These are phyloP conservation scores for Eudorina sp. DNA, from an alignment of 139 green algal genomes.

Conservation along the genomic window DNA sequence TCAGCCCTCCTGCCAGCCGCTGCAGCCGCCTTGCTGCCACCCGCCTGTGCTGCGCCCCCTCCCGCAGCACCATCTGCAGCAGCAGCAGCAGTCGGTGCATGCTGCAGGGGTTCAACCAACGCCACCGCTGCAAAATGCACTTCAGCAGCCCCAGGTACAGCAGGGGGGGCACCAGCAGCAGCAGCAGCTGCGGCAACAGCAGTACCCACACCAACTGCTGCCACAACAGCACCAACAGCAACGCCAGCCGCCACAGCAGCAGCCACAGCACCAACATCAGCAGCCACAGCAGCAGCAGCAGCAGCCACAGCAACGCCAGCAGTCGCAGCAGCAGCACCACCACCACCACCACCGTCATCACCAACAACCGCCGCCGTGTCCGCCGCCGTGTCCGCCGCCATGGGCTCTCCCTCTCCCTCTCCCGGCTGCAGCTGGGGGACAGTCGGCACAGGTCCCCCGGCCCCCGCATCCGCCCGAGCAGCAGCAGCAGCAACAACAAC, in stretches of 20 bases:
- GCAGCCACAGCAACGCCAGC: background rate
- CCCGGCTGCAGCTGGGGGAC: too few relatives aligned
- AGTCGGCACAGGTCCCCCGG: too few relatives aligned
- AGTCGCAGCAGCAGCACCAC: background rate
- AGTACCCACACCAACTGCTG: background rate
- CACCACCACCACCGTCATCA: background rate
- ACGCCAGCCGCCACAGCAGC: background rate
- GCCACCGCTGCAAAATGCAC: too few relatives aligned
- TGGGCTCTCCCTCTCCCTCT: too few relatives aligned
- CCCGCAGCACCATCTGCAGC: too few relatives aligned
- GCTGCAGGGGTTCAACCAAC: too few relatives aligned
- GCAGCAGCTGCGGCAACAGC: background rate
- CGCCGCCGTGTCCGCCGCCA: too few relatives aligned
- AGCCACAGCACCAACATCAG: constrained; percentile 14
- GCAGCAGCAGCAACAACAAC: background rate
- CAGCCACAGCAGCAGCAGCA: background rate
- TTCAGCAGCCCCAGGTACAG: background rate
- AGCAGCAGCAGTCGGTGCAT: background rate
- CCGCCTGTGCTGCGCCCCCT: too few relatives aligned
- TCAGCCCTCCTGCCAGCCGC: too few relatives aligned
- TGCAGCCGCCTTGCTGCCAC: too few relatives aligned
- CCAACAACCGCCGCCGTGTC: background rate
- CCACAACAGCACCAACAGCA: background rate
- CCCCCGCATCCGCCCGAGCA: background rate
- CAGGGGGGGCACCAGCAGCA: background rate